Conservation (phyloP, 345 rosid species). For the Acer yangbiense region DNA sequence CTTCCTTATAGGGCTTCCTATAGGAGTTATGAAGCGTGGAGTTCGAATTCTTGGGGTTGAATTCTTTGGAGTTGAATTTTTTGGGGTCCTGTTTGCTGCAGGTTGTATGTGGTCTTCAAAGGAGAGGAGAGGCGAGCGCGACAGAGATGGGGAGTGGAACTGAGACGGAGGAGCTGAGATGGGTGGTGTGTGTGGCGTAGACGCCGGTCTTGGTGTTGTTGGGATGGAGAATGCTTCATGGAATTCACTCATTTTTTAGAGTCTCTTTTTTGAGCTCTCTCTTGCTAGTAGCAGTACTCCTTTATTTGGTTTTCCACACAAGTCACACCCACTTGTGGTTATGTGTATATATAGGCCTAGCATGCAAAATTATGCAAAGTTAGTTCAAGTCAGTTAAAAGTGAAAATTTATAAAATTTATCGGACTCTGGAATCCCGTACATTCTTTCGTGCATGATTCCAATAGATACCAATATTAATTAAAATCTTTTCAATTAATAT, state of each 20-base stretch:
- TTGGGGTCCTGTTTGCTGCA: conserved; percentile 38
- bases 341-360: background rate
- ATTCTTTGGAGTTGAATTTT: conserved; percentile 34
- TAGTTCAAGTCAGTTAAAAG: no score
- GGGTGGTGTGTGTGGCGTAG: conserved; percentile 39
- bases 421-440: no score
- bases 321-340: background rate
- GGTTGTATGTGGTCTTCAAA: conserved; percentile 41
- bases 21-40: conserved; percentile 63
- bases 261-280: background rate
- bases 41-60: conserved; percentile 53
- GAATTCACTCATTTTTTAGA: conserved; percentile 32
- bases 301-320: background rate
- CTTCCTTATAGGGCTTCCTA: conserved; percentile 55
- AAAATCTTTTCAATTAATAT: no score
- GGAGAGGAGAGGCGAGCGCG: conserved; percentile 61
- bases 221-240: conserved; percentile 34
- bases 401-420: no score
- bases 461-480: no score
- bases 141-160: conserved; percentile 65
- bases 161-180: conserved; percentile 76
- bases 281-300: background rate
- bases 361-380: background rate
- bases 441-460: no score
- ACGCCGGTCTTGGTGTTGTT: conserved; percentile 37